A percentile compares a stretch with the other conserved stretches of the same genome.
These are phyloP conservation scores for Gastrolobium villosum DNA, from an alignment of 306 rosid species.

Conservation along the genomic window DNA sequence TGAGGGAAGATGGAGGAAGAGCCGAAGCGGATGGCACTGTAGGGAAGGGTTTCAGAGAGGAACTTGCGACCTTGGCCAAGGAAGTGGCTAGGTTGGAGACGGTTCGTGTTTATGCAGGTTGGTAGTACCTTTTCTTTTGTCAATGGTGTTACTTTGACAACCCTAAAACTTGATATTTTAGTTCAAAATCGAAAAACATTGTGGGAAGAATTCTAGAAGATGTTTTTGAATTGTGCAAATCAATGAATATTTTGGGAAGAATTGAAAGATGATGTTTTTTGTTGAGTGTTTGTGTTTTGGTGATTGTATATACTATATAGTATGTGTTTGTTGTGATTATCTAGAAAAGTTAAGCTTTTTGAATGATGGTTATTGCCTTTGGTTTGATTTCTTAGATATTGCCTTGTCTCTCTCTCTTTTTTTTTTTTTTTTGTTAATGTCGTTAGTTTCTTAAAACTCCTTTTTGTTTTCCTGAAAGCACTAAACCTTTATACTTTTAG, in stretches of 20 bases:
- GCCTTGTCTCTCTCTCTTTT: background rate
- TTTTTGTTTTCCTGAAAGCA: background rate
- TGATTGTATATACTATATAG: background rate
- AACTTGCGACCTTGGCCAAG: conserved; percentile 87
- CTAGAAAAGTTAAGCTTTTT: background rate
- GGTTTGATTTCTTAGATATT: conserved; percentile 11
- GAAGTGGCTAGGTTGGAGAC: conserved; percentile 91
- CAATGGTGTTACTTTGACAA: background rate
- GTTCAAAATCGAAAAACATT: background rate
- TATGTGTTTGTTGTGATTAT: conserved; percentile 10
- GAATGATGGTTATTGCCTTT: background rate
- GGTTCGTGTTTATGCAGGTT: conserved; percentile 87
- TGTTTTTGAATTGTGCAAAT: conserved; percentile 29
- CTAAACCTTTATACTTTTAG: background rate
- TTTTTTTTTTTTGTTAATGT: background rate
- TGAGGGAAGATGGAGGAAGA: conserved; percentile 58
- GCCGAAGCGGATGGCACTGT: conserved; percentile 51
- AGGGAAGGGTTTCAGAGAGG: conserved; percentile 77
- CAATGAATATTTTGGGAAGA: conserved; percentile 12
- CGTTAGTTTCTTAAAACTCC: conserved; percentile 9
- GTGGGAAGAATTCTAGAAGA: background rate
- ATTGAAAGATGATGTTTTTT: background rate
- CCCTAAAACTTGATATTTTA: background rate
- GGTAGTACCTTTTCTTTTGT: background rate
- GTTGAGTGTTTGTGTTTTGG: background rate